These are phyloP conservation scores for Eleusine indica DNA, from an alignment of 176 grass and related monocot species.

Conservation along the genomic window DNA sequence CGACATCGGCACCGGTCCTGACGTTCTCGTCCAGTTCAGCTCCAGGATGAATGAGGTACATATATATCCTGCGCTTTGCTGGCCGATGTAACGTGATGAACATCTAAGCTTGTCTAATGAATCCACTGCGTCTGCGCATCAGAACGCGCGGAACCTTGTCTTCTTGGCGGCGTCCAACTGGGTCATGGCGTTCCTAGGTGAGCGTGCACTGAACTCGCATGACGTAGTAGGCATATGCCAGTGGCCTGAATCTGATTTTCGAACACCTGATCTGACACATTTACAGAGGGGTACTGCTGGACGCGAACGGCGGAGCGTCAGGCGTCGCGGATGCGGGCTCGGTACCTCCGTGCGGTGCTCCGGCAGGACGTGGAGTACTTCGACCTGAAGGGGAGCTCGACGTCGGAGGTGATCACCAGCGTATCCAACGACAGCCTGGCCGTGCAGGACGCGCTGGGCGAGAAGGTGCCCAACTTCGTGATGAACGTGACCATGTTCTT, in stretches of 20 bases:
- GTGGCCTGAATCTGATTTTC: too few species aligned
- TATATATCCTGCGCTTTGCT: background rate
- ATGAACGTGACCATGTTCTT: slow-evolving; percentile 77
- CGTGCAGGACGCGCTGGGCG: slow-evolving; percentile 86
- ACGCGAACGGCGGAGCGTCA: slow-evolving; percentile 86
- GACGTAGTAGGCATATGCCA: too few species aligned
- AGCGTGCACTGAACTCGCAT: background rate
- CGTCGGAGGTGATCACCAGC: slow-evolving; percentile 85
- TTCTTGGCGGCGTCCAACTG: background rate
- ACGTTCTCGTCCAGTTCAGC: slow-evolving; percentile 46
- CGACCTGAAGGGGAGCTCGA: slow-evolving; percentile 73
- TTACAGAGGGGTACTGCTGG: slow-evolving; percentile 92
- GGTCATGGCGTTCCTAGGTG: background rate
- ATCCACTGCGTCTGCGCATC: background rate
- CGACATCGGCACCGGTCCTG: slow-evolving; percentile 56
- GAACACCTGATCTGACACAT: too few species aligned
- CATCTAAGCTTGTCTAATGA: too few species aligned
- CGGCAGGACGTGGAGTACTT: slow-evolving; percentile 98
- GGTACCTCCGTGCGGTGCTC: slow-evolving; percentile 82
- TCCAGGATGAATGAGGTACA: slow-evolving; percentile 63
- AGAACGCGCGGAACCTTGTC: slow-evolving; percentile 51
- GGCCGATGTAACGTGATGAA: background rate
- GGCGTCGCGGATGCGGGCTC: slow-evolving; percentile 80
- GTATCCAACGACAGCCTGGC: slow-evolving; percentile 87
- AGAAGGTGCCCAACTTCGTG: slow-evolving; percentile 95